Base-by-base conservation (phyloP, 345 rosid genomes). In the Barbarea vulgaris region DNA sequence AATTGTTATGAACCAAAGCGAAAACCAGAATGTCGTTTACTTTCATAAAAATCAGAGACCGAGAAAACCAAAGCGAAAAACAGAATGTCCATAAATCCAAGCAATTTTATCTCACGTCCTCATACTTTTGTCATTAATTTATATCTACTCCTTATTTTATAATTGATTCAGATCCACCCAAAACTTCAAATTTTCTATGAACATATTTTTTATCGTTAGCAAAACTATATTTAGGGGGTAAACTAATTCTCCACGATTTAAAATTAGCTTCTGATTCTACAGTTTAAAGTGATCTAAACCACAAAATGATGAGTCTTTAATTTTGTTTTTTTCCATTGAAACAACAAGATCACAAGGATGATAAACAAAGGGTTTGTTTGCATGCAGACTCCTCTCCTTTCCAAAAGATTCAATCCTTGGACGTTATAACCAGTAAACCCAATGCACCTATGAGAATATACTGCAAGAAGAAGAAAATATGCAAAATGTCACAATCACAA, bases 341-440 rank as follows among this genome's bases (percentile, higher is more conserved):
- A 68, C 11, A 76, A 62, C 73, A 36, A 48, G 30, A 67, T 12
- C 10, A 17, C 0, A 31, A 39, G 64, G 78, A 42, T 62, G 39
- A 33, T 62, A 31, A 52, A 61, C n/a, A 21, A 47, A 28, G 56
- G 57, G 37, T 42, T 56, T 55, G 54, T 14, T 62, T 22, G 66
- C 42, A 69, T 22, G 66, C 42, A 69, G 37, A 77, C 37, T 19
- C 54, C 63, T 71, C 28, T 74, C 42, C 42, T 33, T 19, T 69
- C 57, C 42, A 69, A 69, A 33, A 54, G 65, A 63, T 28, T 85
- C 78, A 93, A 74, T 93, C 98, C 77, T 91, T 91, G 13, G 98
- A 89, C 11, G 98, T 93, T 81, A 93, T 85, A 53, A 91, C 97
- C 1, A 93, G 89, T 73, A 93, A 84, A 50, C 97, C 97, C 80